A percentile compares a stretch with the other conserved stretches of the same genome.
Evolutionary conservation across 176 grass and related monocot species (phyloP).

Genomic region (Poa annua): DNA sequence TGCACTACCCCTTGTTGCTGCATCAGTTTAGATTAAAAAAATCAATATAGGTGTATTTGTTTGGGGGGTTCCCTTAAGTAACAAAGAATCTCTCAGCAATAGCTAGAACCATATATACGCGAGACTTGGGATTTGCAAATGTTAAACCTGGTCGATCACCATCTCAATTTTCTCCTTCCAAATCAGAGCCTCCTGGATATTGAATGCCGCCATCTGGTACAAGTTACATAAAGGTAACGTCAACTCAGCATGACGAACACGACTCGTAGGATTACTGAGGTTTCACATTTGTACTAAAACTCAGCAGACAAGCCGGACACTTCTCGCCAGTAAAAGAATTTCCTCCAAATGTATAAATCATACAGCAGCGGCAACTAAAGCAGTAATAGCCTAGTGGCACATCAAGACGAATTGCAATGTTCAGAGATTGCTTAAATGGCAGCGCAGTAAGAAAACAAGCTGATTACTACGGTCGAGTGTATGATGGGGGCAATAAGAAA

Average conservation of each 20-base stretch:
- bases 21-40: constrained; percentile 33
- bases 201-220: constrained; percentile 93
- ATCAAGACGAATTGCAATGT: neutral
- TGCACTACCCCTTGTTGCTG: constrained; percentile 59
- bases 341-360: constrained; percentile 13
- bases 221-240: constrained; percentile 15
- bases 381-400: neutral
- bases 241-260: neutral
- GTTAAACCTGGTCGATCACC: constrained; percentile 88
- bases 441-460: neutral
- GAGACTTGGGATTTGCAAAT: constrained; percentile 8
- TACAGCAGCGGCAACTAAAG: neutral
- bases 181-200: constrained; percentile 90
- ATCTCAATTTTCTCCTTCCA: constrained; percentile 99
- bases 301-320: neutral
- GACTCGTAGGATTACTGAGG: neutral
- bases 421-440: neutral
- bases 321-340: neutral
- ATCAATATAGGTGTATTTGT: constrained; percentile 31
- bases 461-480: neutral
- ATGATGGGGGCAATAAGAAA: neutral
- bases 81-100: neutral
- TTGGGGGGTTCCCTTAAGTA: neutral
- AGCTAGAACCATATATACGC: neutral
- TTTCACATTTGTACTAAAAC: constrained; percentile 4